These are phyloP conservation scores for Rhodotorula sp. DNA, from an alignment of 1,284 basidiomycete genomes.

Conservation along the genomic window DNA sequence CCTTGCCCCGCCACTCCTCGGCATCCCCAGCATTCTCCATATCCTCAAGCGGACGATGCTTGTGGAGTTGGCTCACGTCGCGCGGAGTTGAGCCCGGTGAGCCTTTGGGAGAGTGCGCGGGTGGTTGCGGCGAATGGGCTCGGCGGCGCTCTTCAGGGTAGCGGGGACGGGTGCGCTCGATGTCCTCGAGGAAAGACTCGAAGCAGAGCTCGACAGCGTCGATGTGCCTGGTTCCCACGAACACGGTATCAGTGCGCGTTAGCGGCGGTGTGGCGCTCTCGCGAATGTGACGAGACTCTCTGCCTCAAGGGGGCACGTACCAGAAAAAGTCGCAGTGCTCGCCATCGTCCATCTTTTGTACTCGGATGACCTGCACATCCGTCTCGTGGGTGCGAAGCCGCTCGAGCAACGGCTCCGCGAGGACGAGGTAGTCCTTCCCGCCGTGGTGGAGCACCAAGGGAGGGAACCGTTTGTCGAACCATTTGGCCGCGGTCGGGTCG, in stretches of 20 bases:
- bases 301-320: constrained; percentile 5
- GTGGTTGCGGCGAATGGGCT: constrained; percentile 8
- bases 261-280: neutral
- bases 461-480: constrained; percentile 61
- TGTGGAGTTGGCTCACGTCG: neutral
- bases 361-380: constrained; percentile 56
- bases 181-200: constrained; percentile 50
- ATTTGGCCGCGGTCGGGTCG: constrained; percentile 54
- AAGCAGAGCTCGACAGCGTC: constrained; percentile 60
- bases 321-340: constrained; percentile 52
- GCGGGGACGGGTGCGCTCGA: constrained; percentile 47
- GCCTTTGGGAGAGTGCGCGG: neutral
- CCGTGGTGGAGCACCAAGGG: constrained; percentile 58
- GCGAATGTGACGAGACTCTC: too few species aligned
- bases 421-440: constrained; percentile 56
- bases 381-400: constrained; percentile 54
- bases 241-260: too few species aligned
- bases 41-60: neutral
- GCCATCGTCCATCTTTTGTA: constrained; percentile 52
- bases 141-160: constrained; percentile 43
- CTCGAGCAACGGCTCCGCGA: constrained; percentile 56
- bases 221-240: constrained; percentile 51
- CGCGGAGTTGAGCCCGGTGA: neutral
- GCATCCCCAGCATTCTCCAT: neutral
- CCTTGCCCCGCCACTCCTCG: neutral